Base-by-base conservation (phyloP, 2,329 filamentous ascomycete species). In the Talaromyces sp. region DNA sequence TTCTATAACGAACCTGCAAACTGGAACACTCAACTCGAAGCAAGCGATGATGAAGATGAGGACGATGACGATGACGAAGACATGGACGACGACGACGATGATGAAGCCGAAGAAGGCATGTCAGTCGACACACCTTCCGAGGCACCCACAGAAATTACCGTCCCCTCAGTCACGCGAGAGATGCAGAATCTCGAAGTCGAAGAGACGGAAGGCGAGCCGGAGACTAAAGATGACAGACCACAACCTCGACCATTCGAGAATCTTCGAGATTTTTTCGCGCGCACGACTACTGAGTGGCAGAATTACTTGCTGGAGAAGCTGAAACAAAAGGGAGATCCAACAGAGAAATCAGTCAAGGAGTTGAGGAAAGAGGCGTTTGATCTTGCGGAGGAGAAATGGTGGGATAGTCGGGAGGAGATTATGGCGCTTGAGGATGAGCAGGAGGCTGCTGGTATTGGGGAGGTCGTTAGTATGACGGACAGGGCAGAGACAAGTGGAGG, bases 391-490 rank as follows among this genome's bases (percentile, higher is more conserved):
- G 90, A 93, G 79, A 96, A 96, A 76, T 99, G 95, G 95, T 99
- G 95, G 95, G 95, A 97, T 81, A 92, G 89, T 73, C 85, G 95
- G 69, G 95, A 99, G 79, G 93, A 98, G 79, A 90, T 99, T 67
- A 89, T 88, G 60, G 89, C 87, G 6, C 77, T 98, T 71, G 95
- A 99, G 77, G 93, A 97, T 77, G 93, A 97, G 79, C 92, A 98
- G 80, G 93, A 97, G 77, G 93, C 90, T 56, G 91, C 92, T 37
- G 93, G 95, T 9, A 97, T 98, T 75, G 91, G 92, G 16, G 95
- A 98, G 79, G 91, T 98, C 48, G 91, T 98, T 61, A 95, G 88
- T 72, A 80, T 98, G 71, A 87, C 88, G 57, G 92, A 96, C 69
- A 86, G 86, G 67, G 85, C 82, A 46, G 76, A 83, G 42, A 37